Evolutionary conservation across 2,329 filamentous ascomycete genomes (phyloP).

Genomic region (Phoma herbarum): DNA sequence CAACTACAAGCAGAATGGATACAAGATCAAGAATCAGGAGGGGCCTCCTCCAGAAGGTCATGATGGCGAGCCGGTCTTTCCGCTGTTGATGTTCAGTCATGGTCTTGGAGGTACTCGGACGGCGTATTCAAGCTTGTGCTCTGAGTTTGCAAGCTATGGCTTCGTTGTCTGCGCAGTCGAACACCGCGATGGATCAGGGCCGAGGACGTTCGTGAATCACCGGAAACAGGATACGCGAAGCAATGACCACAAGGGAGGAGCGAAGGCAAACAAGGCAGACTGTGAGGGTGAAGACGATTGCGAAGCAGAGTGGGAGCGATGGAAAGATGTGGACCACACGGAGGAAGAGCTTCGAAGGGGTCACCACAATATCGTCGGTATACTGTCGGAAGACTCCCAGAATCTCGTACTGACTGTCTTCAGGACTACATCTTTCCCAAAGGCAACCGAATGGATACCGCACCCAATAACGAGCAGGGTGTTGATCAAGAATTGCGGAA

Average conservation of each 20-base stretch:
- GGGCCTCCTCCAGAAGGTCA: conserved; percentile 51
- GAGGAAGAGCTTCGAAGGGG: conserved; percentile 50
- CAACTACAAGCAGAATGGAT: conserved; percentile 49
- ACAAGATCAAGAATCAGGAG: conserved; percentile 53
- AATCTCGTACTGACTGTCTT: conserved; percentile 15
- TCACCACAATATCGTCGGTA: conserved; percentile 59
- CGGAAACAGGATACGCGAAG: conserved; percentile 44
- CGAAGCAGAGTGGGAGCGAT: conserved; percentile 35
- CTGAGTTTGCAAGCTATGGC: conserved; percentile 72
- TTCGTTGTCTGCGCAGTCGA: conserved; percentile 72
- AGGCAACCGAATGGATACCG: conserved; percentile 57
- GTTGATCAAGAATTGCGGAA: conserved; percentile 67
- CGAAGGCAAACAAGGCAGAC: conserved; percentile 10
- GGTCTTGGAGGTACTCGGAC: conserved; percentile 71
- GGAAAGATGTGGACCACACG: conserved; percentile 49
- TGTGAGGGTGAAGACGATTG: conserved; percentile 20
- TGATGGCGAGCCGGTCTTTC: conserved; percentile 60
- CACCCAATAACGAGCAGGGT: conserved; percentile 65
- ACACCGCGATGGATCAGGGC: conserved; percentile 71
- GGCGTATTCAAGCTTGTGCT: conserved; percentile 69
- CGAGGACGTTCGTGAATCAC: conserved; percentile 68
- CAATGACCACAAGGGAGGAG: conserved; percentile 32
- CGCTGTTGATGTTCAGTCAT: conserved; percentile 72
- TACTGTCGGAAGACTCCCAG: neutral
- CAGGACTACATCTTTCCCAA: conserved; percentile 70